Conservation (phyloP, 2,329 filamentous ascomycete species). For the Aspergillus vadensis region DNA sequence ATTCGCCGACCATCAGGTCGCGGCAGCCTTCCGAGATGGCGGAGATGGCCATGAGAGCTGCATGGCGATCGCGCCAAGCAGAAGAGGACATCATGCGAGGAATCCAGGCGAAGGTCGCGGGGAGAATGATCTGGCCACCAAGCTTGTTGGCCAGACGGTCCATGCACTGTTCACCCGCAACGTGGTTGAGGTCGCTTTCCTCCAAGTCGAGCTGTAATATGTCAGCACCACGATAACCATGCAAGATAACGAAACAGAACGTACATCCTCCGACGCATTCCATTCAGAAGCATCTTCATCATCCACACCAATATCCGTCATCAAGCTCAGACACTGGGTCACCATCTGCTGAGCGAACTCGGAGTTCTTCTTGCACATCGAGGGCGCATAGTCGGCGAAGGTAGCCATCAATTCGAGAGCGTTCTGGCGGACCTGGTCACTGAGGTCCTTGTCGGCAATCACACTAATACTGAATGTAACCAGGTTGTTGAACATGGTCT, state of each 20-base stretch:
- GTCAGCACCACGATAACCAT: conserved; percentile 23
- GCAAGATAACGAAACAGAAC: conserved; percentile 38
- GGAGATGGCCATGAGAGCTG: conserved; percentile 96
- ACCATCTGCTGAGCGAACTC: conserved; percentile 96
- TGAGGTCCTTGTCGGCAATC: conserved; percentile 92
- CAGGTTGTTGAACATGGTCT: conserved; percentile 85
- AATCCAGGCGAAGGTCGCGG: conserved; percentile 94
- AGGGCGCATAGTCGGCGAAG: conserved; percentile 90
- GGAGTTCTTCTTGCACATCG: conserved; percentile 93
- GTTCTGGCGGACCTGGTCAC: conserved; percentile 87
- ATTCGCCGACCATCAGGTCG: conserved; percentile 91
- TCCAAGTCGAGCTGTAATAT: conserved; percentile 75
- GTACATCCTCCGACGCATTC: conserved; percentile 86
- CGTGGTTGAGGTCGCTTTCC: conserved; percentile 95
- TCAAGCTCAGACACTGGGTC: conserved; percentile 93
- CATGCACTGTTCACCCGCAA: conserved; percentile 98
- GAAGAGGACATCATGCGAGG: conserved; percentile 96
- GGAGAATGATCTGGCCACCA: conserved; percentile 87
- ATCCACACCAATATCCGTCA: conserved; percentile 94
- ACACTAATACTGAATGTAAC: conserved; percentile 92
- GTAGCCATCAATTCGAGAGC: conserved; percentile 96
- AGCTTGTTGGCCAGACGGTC: conserved; percentile 96
- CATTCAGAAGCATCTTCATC: conserved; percentile 95
- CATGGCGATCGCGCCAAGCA: conserved; percentile 92
- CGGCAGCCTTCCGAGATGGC: conserved; percentile 97